These are phyloP conservation scores for Daldinia grandis DNA, from an alignment of 495 filamentous ascomycete species.

Conservation along the genomic window DNA sequence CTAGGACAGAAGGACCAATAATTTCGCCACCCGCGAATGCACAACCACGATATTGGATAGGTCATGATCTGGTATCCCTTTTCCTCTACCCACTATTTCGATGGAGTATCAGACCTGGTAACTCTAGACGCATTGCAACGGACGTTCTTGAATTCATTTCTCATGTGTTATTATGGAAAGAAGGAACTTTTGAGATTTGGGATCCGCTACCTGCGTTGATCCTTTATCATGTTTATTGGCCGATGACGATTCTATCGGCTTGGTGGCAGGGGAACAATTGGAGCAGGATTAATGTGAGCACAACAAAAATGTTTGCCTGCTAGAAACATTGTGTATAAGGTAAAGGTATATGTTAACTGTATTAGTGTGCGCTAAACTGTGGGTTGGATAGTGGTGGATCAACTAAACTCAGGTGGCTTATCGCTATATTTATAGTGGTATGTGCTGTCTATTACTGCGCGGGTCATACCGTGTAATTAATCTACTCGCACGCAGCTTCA, in stretches of 20 bases:
- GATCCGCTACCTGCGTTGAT: constrained; percentile 67
- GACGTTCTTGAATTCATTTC: constrained; percentile 42
- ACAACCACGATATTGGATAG: constrained; percentile 64
- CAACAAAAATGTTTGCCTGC: constrained; percentile 63
- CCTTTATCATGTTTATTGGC: constrained; percentile 70
- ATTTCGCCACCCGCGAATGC: constrained; percentile 43
- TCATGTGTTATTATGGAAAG: constrained; percentile 65
- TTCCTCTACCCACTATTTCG: constrained; percentile 42
- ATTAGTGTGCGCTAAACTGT: too few species aligned
- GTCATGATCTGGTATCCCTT: constrained; percentile 64
- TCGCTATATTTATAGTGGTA: too few species aligned
- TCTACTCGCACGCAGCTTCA: too few species aligned
- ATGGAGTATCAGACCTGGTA: constrained; percentile 5
- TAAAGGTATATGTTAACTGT: too few species aligned
- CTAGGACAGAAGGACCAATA: not conserved
- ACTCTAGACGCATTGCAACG: constrained; percentile 30
- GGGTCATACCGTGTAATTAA: too few species aligned
- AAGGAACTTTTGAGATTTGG: constrained; percentile 66
- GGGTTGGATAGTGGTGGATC: too few species aligned
- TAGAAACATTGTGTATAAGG: too few species aligned
- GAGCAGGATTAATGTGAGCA: constrained; percentile 68
- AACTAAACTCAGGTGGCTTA: too few species aligned
- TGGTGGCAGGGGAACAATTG: constrained; percentile 56
- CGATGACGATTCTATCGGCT: constrained; percentile 53
- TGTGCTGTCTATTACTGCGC: too few species aligned